Evolutionary conservation across 1,284 basidiomycete genomes (phyloP), one percentile per base, ranked within the genome.

Genomic region (Malassezia japonica): DNA sequence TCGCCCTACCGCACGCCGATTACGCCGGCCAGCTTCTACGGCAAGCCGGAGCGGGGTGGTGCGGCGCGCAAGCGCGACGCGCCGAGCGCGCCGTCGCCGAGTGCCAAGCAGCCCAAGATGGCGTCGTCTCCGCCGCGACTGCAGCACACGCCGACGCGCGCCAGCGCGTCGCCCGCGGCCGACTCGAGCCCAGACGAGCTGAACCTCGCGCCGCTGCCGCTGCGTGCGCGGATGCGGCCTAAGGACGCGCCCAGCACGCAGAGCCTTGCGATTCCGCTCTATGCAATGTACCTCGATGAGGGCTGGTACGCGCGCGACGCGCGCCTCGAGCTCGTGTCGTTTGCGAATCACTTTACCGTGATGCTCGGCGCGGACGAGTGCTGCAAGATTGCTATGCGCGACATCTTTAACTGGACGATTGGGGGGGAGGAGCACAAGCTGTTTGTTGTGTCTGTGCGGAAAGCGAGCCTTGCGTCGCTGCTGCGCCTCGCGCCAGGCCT

Each of bases 1-100:
- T 48, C 46, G 27, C 51, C 51, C 10, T 54, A 54, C 23, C 46
- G 46, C 9, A 40, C 45, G 16, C 51, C 51, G 25, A 54, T 54
- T 15, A 32, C 39, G 4, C 32, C 51, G 9, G 27, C 46, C 1
- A 33, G 34, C 2, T 54, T 54, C 23, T 54, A 54, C 37, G 40
- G 6, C 15, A 33, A 29, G 9, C 20, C 42, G 29, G 27, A 12
- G 29, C 6, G n/a, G 7, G 12, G 1, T 24, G 24, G 13, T 8
- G 13, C 24, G 5, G 9, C 37, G 15, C 39, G 20, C 28, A 41
- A 41, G 39, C 39, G 27, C n/a, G 27, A 5, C 2, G 27, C 6
- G 2, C 5, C 15, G n/a, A 6, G 27, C 7, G n/a, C 9, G 15
- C 7, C 16, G 24, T 44, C 29, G 21, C 29, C 31, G 33, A 6